Percentiles rank a stretch among this genome's conserved stretches.
phyloP scores from a whole-genome alignment of 176 grass and related monocot species.

The Saccharum spontaneum region DNA sequence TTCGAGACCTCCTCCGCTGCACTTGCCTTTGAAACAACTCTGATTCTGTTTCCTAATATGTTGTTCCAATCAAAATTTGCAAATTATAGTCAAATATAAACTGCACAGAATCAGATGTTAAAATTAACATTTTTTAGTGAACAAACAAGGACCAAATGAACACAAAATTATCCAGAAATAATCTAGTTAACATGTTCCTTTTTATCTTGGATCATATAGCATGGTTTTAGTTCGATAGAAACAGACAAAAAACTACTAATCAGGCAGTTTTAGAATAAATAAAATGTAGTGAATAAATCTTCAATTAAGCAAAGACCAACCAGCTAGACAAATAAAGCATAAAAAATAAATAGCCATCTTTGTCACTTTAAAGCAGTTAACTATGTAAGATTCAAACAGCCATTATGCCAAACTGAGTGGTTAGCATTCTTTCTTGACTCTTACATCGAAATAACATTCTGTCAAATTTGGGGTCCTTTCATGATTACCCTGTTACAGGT shows the following conservation, averaged over 20 bases:
- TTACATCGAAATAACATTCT: not conserved
- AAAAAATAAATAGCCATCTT: not conserved
- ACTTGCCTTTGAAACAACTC: not conserved
- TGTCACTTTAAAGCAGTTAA: not conserved
- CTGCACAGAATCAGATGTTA: not conserved
- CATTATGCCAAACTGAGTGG: not conserved
- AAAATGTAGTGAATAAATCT: conserved; percentile 13
- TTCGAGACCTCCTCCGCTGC: not conserved
- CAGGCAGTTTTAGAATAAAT: not conserved
- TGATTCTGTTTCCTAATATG: not conserved
- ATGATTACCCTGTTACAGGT: not conserved
- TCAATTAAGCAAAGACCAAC: not conserved
- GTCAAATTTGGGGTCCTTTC: not conserved
- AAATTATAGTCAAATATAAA: not conserved
- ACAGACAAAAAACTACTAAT: not conserved
- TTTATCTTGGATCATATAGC: not conserved
- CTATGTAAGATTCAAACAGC: not conserved
- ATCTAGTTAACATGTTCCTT: not conserved
- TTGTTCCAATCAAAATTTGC: not conserved
- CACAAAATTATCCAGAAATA: not conserved
- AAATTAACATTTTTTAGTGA: not conserved
- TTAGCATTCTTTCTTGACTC: not conserved
- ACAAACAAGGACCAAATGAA: not conserved
- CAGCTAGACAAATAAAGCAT: not conserved
- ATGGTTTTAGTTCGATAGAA: not conserved